Base-by-base conservation (phyloP, 306 rosid species). In the Fagus crenata region DNA sequence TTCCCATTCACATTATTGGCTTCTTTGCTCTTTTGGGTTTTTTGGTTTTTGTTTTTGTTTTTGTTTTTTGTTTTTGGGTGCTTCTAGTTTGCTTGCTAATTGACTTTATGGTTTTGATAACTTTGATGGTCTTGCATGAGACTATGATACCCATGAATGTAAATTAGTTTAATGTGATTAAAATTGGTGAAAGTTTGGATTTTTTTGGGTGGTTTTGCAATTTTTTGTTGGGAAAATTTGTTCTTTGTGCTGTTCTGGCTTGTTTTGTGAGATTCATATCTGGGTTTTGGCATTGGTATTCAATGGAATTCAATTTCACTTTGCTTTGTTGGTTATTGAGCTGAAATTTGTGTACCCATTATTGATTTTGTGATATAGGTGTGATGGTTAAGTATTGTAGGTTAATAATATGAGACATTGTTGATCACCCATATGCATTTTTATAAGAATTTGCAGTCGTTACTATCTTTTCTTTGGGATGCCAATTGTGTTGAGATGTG, bases 101-200 rank as follows among this genome's bases (percentile, higher is more conserved):
- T 81, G 6, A 67, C 55, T 42, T 74, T 69, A 4, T 81, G 55
- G 78, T 33, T 9, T 41, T 40, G 39, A 49, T 51, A 61, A 69
- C 15, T 82, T 82, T 60, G 75, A 32, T 83, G 82, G 84, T 87
- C 84, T 81, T 71, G 51, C 11, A 81, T 69, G 65, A 49, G 75
- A 56, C 80, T 61, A 22, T 71, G 54, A 14, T 74, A 72, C 49
- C 73, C 77, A 51, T 72, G 37, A 71, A 71, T 81, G 82, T 55
- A 78, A 75, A 53, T 61, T 74, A 31, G 78, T 76, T 77, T 65
- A 60, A 43, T 75, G 63, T 67, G 35, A 56, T 65, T 49, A 33
- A 71, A 68, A 67, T 54, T 81, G 80, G 41, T 74, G 73, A 35
- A 31, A 35, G 28, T 65, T 8, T 73, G 51, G 67, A 1, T 64